Conservation (phyloP, 345 rosid genomes). For the Kandelia obovata region DNA sequence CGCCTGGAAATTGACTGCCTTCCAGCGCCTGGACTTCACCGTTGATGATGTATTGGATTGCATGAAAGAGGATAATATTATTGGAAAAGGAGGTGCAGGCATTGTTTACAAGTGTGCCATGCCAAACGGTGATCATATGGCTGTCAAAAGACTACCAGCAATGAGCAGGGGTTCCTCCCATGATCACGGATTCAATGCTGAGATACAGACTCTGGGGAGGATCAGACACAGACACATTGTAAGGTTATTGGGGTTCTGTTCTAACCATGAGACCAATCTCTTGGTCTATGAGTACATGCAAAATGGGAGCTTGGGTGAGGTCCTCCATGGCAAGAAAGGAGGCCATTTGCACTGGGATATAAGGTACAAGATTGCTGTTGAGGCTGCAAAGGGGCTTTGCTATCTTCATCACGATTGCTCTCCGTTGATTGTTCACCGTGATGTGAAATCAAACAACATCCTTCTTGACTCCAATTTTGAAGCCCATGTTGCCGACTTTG, state of each 20-base stretch:
- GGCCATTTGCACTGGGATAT: slow-evolving; percentile 89
- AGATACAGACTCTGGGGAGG: slow-evolving; percentile 87
- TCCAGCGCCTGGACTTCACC: slow-evolving; percentile 84
- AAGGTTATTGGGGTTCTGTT: slow-evolving; percentile 76
- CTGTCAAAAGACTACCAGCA: slow-evolving; percentile 72
- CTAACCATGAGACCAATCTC: slow-evolving; percentile 87
- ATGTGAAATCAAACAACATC: slow-evolving; percentile 84
- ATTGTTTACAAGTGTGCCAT: slow-evolving; percentile 76
- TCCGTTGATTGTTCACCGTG: slow-evolving; percentile 79
- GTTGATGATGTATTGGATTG: slow-evolving; percentile 77
- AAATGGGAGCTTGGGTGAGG: slow-evolving; percentile 87
- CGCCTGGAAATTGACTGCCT: slow-evolving; percentile 94
- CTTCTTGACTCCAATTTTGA: slow-evolving; percentile 75
- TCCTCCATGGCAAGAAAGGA: slow-evolving; percentile 86
- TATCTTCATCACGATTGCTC: slow-evolving; percentile 91
- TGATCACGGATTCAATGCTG: slow-evolving; percentile 93
- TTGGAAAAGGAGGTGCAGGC: slow-evolving; percentile 95
- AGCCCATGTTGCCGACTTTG: slow-evolving; percentile 95
- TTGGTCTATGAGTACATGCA: slow-evolving; percentile 88
- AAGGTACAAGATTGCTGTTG: slow-evolving; percentile 76
- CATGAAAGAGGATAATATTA: slow-evolving; percentile 85
- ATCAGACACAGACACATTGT: slow-evolving; percentile 86
- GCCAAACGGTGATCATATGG: slow-evolving; percentile 80
- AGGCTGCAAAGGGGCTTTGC: slow-evolving; percentile 86
- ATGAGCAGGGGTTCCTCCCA: slow-evolving; percentile 90